These are phyloP conservation scores for Elaeis oleifera DNA, from an alignment of 202 grass and related monocot genomes.

Conservation along the genomic window DNA sequence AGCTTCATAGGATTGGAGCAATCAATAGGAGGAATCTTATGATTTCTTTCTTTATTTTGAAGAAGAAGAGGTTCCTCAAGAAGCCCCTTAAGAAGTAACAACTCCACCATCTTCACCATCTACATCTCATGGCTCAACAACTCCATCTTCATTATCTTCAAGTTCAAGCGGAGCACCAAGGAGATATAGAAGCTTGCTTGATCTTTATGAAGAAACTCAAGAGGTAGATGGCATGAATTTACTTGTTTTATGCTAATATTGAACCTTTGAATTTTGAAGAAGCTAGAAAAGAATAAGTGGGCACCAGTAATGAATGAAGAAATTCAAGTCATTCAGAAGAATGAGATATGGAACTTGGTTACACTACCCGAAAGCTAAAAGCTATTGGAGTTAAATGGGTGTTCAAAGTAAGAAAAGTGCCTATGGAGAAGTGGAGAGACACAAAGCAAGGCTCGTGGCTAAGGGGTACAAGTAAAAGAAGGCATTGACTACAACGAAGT, in stretches of 20 bases:
- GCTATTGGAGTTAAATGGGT: neutral
- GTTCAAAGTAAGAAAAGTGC: constrained; percentile 1
- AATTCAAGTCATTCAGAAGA: neutral
- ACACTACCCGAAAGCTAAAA: neutral
- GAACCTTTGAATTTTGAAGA: neutral
- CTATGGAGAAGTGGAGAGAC: neutral
- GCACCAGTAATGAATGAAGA: neutral
- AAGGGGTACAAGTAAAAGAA: too few species aligned
- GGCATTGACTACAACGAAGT: too few species aligned
- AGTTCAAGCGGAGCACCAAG: too few species aligned
- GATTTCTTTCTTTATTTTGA: too few species aligned
- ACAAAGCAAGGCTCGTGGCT: too few species aligned
- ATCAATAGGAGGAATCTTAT: neutral
- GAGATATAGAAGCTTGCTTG: neutral
- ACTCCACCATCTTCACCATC: too few species aligned
- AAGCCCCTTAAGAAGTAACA: too few species aligned
- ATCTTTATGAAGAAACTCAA: neutral
- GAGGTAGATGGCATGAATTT: neutral
- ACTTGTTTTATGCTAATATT: neutral
- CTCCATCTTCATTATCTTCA: neutral
- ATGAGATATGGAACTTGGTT: neutral
- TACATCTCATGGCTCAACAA: too few species aligned
- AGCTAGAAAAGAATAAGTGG: neutral
- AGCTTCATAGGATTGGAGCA: neutral
- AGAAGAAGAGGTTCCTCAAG: too few species aligned